Percentiles rank a stretch among this genome's conserved stretches.
These are phyloP conservation scores for Stephania cephalantha DNA, from an alignment of 164 flowering plant genomes.

Conservation along the genomic window DNA sequence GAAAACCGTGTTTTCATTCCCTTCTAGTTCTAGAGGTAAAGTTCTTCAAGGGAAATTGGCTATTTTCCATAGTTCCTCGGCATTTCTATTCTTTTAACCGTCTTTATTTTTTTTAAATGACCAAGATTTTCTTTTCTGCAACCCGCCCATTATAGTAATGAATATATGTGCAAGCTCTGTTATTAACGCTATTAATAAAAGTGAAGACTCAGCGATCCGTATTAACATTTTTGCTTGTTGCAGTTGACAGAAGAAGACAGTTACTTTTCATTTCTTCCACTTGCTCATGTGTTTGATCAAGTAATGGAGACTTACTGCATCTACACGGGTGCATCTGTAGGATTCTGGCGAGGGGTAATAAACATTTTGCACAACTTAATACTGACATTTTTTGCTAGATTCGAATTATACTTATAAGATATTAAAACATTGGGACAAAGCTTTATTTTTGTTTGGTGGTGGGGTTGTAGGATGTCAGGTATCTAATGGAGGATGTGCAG, in stretches of 20 bases:
- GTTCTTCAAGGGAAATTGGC: background rate
- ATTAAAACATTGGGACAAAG: background rate
- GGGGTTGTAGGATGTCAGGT: slow-evolving; percentile 64
- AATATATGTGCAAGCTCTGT: background rate
- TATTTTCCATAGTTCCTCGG: background rate
- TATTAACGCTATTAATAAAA: background rate
- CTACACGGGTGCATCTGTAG: slow-evolving; percentile 71
- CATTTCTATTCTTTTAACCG: background rate
- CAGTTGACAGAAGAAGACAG: slow-evolving; percentile 67
- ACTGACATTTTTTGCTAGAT: background rate
- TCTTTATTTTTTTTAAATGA: background rate
- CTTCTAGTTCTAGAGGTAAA: background rate
- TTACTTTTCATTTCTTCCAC: slow-evolving; percentile 89
- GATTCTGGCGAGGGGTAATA: slow-evolving; percentile 90
- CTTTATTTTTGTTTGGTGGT: slow-evolving; percentile 1
- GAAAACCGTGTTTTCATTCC: background rate
- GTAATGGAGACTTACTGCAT: slow-evolving; percentile 71
- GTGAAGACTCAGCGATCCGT: background rate
- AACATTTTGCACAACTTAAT: slow-evolving; percentile 1
- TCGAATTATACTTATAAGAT: background rate
- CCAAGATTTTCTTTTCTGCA: no score
- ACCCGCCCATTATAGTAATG: no score
- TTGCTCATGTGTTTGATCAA: slow-evolving; percentile 93
- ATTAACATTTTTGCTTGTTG: slow-evolving; percentile 1
- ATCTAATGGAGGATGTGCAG: slow-evolving; percentile 68